phyloP scores from a whole-genome alignment of 2,329 filamentous ascomycete species.

The Cercospora sp. region DNA sequence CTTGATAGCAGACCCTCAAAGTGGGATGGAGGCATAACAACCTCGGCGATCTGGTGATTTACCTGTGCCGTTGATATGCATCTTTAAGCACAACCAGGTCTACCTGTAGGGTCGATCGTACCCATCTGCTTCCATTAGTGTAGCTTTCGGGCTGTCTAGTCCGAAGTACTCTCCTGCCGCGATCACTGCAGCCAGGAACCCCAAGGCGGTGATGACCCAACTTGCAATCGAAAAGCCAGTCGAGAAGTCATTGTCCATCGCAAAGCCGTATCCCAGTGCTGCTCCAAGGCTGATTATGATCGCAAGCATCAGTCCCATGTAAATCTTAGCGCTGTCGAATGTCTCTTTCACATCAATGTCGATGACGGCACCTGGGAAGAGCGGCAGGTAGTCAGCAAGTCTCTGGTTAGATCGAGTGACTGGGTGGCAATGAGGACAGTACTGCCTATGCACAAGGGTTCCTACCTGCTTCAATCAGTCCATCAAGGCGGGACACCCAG shows the following conservation, averaged over 20 bases:
- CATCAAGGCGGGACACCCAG: conserved; percentile 19
- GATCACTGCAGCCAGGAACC: conserved; percentile 26
- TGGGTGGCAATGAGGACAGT: neutral
- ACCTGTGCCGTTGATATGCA: neutral
- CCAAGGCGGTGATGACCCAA: conserved; percentile 26
- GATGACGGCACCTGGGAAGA: conserved; percentile 20
- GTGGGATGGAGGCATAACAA: neutral
- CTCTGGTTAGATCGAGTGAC: neutral
- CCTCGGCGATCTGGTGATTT: neutral
- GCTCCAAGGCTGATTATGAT: conserved; percentile 20
- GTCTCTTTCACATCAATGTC: conserved; percentile 26
- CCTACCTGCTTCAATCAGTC: conserved; percentile 16
- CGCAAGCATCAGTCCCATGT: conserved; percentile 22
- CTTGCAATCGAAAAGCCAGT: conserved; percentile 27
- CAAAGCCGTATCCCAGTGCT: conserved; percentile 24
- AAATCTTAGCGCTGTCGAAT: conserved; percentile 25
- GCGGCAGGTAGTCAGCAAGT: neutral
- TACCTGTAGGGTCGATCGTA: conserved; percentile 7
- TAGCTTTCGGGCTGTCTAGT: conserved; percentile 21
- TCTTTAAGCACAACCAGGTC: neutral
- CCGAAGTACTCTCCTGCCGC: conserved; percentile 25
- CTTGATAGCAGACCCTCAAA: neutral
- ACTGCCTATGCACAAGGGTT: neutral
- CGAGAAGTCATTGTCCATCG: conserved; percentile 22
- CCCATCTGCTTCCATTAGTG: conserved; percentile 16